These are phyloP conservation scores for Phyllosticta ampelicida DNA, from an alignment of 2,329 filamentous ascomycete genomes.

Conservation along the genomic window DNA sequence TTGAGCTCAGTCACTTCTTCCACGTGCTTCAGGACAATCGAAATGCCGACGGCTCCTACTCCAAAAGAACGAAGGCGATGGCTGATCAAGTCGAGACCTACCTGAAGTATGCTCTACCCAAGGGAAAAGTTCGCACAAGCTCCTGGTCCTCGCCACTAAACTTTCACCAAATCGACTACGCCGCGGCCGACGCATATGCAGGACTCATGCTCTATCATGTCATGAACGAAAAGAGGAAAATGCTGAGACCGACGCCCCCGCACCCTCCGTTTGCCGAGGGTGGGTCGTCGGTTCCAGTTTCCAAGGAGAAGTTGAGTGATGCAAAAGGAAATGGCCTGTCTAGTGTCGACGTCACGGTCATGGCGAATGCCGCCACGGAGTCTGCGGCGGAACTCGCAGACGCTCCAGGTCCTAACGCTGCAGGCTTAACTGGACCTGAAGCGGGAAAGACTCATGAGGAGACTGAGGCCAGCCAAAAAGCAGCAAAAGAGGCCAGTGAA, in stretches of 20 bases:
- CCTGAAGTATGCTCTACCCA: slow-evolving; percentile 64
- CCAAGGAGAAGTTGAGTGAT: slow-evolving; percentile 11
- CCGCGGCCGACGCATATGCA: slow-evolving; percentile 82
- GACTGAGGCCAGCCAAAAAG: background rate
- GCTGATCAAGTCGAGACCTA: slow-evolving; percentile 59
- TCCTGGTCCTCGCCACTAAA: slow-evolving; percentile 60
- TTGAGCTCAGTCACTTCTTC: slow-evolving; percentile 77
- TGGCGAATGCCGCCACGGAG: background rate
- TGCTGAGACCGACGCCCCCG: slow-evolving; percentile 59
- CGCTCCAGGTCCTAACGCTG: too few relatives aligned
- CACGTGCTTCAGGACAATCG: slow-evolving; percentile 53
- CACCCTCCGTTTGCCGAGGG: slow-evolving; percentile 59
- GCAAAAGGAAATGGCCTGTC: background rate
- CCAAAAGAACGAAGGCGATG: slow-evolving; percentile 55
- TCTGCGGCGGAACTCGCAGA: too few relatives aligned
- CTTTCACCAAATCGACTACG: slow-evolving; percentile 56
- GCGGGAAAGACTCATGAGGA: background rate
- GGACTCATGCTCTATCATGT: slow-evolving; percentile 63
- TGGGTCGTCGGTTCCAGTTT: slow-evolving; percentile 32
- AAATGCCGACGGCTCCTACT: slow-evolving; percentile 36
- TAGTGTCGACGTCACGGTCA: background rate
- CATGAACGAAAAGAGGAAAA: slow-evolving; percentile 56
- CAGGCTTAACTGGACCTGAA: background rate
- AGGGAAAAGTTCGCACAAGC: slow-evolving; percentile 61
- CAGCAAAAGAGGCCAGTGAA: background rate